phyloP scores from a whole-genome alignment of 1,284 basidiomycete genomes.

The Trichosporon faecale region DNA sequence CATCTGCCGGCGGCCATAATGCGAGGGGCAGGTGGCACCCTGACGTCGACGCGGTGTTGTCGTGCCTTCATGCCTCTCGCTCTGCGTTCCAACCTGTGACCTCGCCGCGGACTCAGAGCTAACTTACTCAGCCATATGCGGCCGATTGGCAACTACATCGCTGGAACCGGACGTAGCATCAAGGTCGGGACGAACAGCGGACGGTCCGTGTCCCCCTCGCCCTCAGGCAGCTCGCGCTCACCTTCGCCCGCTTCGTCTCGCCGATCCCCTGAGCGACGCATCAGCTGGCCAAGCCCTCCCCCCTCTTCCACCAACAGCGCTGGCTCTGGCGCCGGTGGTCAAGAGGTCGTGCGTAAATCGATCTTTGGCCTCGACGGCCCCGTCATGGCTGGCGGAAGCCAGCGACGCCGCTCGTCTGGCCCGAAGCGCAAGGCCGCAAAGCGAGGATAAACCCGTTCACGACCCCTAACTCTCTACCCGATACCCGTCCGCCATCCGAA shows the following conservation, averaged over 20 bases:
- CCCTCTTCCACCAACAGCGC: slow-evolving; percentile 4
- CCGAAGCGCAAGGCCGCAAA: slow-evolving; percentile 1
- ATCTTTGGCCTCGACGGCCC: slow-evolving; percentile 14
- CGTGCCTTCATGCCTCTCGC: not conserved
- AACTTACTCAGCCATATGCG: slow-evolving; percentile 16
- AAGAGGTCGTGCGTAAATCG: slow-evolving; percentile 17
- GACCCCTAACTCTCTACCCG: too few species aligned
- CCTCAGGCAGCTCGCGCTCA: not conserved
- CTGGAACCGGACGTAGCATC: slow-evolving; percentile 11
- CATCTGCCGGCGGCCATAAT: not conserved
- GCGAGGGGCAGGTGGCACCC: not conserved
- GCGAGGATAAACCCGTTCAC: slow-evolving; percentile 1
- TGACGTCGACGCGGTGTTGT: not conserved
- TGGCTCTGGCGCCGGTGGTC: not conserved
- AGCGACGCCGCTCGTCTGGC: slow-evolving; percentile 1
- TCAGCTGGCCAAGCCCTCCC: slow-evolving; percentile 3
- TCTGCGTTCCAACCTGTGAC: not conserved
- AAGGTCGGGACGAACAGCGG: not conserved
- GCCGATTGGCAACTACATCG: slow-evolving; percentile 14
- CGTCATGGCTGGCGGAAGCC: not conserved
- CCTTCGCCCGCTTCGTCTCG: not conserved
- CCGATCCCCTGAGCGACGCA: not conserved
- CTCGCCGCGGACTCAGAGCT: not conserved
- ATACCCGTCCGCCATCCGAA: not conserved
- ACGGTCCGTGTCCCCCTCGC: slow-evolving; percentile 3